Conservation (phyloP, 495 filamentous ascomycete species). For the Hypomontagnella submonticulosa region DNA sequence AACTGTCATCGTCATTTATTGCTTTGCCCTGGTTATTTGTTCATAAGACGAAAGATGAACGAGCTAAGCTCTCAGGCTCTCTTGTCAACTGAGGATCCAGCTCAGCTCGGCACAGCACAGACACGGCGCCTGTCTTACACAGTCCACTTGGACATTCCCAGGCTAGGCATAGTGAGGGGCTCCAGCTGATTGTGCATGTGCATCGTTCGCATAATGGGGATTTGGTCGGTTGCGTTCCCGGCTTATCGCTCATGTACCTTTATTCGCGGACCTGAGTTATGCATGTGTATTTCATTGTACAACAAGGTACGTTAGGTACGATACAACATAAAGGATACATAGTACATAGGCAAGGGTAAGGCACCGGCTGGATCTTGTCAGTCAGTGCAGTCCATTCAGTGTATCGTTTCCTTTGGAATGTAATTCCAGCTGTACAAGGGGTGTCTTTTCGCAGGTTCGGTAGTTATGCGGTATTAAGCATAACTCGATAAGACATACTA, state of each 20-base stretch:
- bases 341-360: neutral
- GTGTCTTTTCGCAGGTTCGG: conserved; percentile 16
- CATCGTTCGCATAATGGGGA: conserved; percentile 29
- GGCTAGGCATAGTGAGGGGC: conserved; percentile 31
- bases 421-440: conserved; percentile 3
- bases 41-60: conserved; percentile 24
- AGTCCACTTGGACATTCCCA: conserved; percentile 23
- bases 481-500: conserved; percentile 3
- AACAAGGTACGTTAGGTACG: conserved; percentile 1
- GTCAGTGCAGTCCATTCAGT: too few species aligned
- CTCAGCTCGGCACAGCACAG: conserved; percentile 25
- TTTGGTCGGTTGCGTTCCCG: conserved; percentile 27
- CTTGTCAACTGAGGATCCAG: conserved; percentile 9
- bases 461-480: conserved; percentile 6
- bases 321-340: conserved; percentile 17
- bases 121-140: neutral
- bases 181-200: conserved; percentile 38
- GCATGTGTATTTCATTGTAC: conserved; percentile 6
- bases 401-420: conserved; percentile 1
- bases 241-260: conserved; percentile 29
- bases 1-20: conserved; percentile 4
- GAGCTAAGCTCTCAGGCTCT: neutral
- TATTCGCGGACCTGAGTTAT: conserved; percentile 12
- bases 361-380: neutral
- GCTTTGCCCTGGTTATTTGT: conserved; percentile 1